Base-by-base conservation (phyloP, 1,284 basidiomycete species). In the Tranzscheliella williamsii region DNA sequence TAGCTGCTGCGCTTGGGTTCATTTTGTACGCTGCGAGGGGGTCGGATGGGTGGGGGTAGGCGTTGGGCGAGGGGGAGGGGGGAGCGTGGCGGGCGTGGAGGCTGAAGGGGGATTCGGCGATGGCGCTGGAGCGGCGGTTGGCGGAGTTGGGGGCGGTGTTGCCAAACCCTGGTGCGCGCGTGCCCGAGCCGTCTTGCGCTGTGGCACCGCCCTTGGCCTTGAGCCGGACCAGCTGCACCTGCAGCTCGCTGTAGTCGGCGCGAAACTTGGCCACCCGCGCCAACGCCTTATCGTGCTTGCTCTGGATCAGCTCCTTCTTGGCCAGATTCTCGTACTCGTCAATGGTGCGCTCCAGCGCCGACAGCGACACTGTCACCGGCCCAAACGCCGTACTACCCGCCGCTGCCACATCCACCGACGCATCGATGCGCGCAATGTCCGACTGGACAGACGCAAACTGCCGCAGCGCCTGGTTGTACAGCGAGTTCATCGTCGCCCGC, bases 301-400 rank as follows among this genome's bases (percentile, higher is more conserved):
- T 57, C 20, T 65, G 58, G 33, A 73, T 68, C 12, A 77, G 56
- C 37, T 77, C 75, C 18, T 69, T 62, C 27, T 68, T 70, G 20
- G 75, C 74, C 27, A 77, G 55, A n/a, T 58, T 54, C 42, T 77
- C 73, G 53, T 76, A 77, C 26, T 77, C 75, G 37, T 77, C 74
- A 16, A 76, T 64, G 1, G 75, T 77, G 2, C 69, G 57, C n/a
- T 61, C 50, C 22, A 77, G 60, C 2, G 72, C 67, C 3, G 62
- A 43, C 20, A 77, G 60, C 0, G 72, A 63, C 13, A 73, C 67
- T 3, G 57, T 57, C 27, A 77, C 61, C 20, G 73, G 68, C 1
- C 66, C 56, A n/a, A 62, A 51, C 4, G 67, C 38, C 15, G 58
- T 52, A 20, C 51, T 43, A 0, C 53, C 45, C 8, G 42, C 15